These are phyloP conservation scores for Scytalidium lignicola DNA, from an alignment of 2,329 filamentous ascomycete species.

Conservation along the genomic window DNA sequence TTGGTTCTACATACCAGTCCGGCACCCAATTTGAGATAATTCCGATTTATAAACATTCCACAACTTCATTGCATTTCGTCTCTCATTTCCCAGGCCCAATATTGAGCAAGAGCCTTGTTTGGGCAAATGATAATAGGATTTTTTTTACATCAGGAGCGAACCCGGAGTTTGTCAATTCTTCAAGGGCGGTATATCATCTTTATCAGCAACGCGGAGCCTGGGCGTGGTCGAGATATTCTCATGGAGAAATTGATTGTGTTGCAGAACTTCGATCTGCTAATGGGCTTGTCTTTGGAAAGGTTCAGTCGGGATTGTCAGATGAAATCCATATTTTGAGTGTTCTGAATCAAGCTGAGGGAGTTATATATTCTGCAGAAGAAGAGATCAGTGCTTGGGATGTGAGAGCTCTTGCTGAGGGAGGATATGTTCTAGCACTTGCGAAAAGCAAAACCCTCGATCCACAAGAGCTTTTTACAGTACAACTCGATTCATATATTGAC, in stretches of 20 bases:
- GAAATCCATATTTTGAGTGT: slow-evolving; percentile 3
- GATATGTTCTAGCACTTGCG: slow-evolving; percentile 23
- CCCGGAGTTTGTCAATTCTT: background rate
- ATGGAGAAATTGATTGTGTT: slow-evolving; percentile 2
- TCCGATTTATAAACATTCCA: no score
- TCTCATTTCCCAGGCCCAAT: no score
- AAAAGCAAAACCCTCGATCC: slow-evolving; percentile 23
- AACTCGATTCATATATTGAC: no score
- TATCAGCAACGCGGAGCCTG: background rate
- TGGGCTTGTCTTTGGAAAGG: slow-evolving; percentile 11
- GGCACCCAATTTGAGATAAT: no score
- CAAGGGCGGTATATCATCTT: background rate
- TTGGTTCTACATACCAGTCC: no score
- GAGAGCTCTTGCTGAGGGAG: slow-evolving; percentile 5
- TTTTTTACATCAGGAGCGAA: no score
- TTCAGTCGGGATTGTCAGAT: slow-evolving; percentile 4
- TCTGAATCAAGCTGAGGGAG: background rate
- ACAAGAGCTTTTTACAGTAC: slow-evolving; percentile 11
- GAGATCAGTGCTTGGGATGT: slow-evolving; percentile 13
- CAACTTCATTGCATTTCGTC: no score
- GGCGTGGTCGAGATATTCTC: slow-evolving; percentile 16
- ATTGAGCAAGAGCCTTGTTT: no score
- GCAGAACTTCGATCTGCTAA: slow-evolving; percentile 10
- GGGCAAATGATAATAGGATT: no score
- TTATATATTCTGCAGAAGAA: slow-evolving; percentile 4